Percentiles rank a stretch among this genome's conserved stretches.
Conservation (phyloP, 2,329 filamentous ascomycete species). For the Fusarium verticillioides region DNA sequence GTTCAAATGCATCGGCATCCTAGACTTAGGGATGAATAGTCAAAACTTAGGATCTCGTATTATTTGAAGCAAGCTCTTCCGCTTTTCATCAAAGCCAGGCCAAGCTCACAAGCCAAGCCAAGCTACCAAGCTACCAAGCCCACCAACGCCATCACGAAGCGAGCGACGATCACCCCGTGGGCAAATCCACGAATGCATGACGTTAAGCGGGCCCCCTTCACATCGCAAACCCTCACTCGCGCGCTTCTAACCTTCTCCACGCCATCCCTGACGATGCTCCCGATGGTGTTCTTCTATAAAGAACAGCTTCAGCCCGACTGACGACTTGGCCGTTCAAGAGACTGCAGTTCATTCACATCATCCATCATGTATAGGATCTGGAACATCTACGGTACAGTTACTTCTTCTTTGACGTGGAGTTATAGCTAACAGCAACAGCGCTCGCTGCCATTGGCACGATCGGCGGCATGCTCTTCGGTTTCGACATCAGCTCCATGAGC, state of each 20-base stretch:
- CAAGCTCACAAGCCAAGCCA: not conserved
- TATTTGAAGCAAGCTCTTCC: not conserved
- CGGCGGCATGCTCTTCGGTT: slow-evolving; percentile 61
- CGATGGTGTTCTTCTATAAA: slow-evolving; percentile 31
- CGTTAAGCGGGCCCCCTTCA: slow-evolving; percentile 38
- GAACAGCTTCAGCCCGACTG: not conserved
- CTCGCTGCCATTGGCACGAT: slow-evolving; percentile 55
- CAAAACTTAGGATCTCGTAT: not conserved
- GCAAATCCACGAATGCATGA: slow-evolving; percentile 34
- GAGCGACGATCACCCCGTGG: slow-evolving; percentile 37
- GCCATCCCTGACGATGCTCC: slow-evolving; percentile 2
- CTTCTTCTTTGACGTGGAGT: no score
- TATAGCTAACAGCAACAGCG: slow-evolving; percentile 39
- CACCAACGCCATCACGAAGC: not conserved
- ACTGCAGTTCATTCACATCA: not conserved
- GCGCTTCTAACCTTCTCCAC: slow-evolving; percentile 44
- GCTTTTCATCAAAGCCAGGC: not conserved
- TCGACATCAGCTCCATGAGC: slow-evolving; percentile 68
- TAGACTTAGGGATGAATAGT: no score
- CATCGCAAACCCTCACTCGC: slow-evolving; percentile 36
- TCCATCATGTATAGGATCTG: slow-evolving; percentile 50
- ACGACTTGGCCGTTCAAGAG: not conserved
- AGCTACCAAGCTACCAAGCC: no score
- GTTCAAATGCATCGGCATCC: not conserved
- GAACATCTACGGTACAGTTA: slow-evolving; percentile 50